These are phyloP conservation scores for Amanita brunnescens DNA, from an alignment of 768 basidiomycete species.

Conservation along the genomic window DNA sequence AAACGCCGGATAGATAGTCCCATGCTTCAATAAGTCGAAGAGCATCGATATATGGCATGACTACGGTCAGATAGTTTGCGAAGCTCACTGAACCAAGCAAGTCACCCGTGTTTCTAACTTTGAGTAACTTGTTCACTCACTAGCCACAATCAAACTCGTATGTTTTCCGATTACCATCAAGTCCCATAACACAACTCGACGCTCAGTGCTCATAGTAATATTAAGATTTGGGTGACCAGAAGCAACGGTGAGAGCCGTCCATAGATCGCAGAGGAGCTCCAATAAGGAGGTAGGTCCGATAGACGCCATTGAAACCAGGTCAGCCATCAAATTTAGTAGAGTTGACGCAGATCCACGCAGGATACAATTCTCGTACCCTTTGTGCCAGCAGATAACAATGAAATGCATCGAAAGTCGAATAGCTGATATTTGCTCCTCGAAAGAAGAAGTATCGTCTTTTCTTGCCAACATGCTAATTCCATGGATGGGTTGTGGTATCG, in stretches of 20 bases:
- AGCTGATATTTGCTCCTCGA: slow-evolving; percentile 7
- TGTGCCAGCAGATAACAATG: slow-evolving; percentile 26
- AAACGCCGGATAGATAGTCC: slow-evolving; percentile 41
- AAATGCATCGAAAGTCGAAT: slow-evolving; percentile 22
- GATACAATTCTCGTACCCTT: slow-evolving; percentile 11
- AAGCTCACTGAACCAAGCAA: slow-evolving; percentile 30
- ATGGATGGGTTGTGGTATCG: neutral
- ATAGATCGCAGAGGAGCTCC: slow-evolving; percentile 31
- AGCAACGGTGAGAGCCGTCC: slow-evolving; percentile 13
- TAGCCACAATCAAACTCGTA: neutral
- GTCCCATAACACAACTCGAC: neutral
- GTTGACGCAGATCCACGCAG: slow-evolving; percentile 5
- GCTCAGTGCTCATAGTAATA: neutral
- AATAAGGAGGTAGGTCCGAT: neutral
- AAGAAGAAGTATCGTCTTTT: neutral
- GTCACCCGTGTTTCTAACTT: neutral
- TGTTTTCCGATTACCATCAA: neutral
- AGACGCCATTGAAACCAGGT: slow-evolving; percentile 5
- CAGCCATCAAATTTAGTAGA: slow-evolving; percentile 9
- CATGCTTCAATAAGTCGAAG: slow-evolving; percentile 42
- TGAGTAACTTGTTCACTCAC: neutral
- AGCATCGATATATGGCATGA: slow-evolving; percentile 19
- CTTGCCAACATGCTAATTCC: neutral
- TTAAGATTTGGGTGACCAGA: neutral
- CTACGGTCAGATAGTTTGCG: slow-evolving; percentile 32